phyloP scores from a whole-genome alignment of 2,329 filamentous ascomycete species.

The Pseudocercospora fuligena region DNA sequence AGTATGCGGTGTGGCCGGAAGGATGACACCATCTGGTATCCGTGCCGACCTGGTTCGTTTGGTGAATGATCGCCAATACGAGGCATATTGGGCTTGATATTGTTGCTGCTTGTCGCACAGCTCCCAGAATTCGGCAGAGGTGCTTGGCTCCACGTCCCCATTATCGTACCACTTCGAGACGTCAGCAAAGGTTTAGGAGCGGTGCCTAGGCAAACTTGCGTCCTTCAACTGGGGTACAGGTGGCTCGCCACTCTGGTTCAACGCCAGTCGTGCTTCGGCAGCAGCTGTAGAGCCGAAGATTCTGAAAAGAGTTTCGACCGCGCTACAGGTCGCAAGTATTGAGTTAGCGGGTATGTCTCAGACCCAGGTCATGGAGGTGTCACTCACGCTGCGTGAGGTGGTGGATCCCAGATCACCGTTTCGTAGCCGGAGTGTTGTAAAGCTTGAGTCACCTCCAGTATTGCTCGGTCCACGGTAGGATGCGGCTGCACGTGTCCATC shows the following conservation, averaged over 20 bases:
- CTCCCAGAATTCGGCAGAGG: conserved; percentile 30
- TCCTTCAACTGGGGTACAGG: conserved; percentile 21
- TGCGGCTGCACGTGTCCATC: conserved; percentile 25
- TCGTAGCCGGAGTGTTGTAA: conserved; percentile 24
- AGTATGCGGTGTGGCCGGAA: conserved; percentile 26
- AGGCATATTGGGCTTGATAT: conserved; percentile 25
- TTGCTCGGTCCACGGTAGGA: conserved; percentile 20
- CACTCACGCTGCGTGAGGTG: conserved; percentile 20
- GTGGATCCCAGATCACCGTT: conserved; percentile 29
- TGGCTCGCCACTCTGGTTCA: conserved; percentile 32
- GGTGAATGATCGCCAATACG: conserved; percentile 26
- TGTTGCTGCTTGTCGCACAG: conserved; percentile 23
- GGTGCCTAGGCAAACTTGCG: too few relatives aligned
- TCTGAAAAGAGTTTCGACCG: conserved; percentile 27
- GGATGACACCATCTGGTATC: conserved; percentile 29
- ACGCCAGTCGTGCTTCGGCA: conserved; percentile 20
- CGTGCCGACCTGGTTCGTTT: conserved; percentile 20
- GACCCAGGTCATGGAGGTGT: too few relatives aligned
- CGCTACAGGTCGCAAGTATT: background rate
- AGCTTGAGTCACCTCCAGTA: conserved; percentile 19
- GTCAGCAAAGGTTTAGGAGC: too few relatives aligned
- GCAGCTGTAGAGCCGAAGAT: conserved; percentile 30
- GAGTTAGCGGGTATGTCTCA: too few relatives aligned
- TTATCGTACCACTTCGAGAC: conserved; percentile 22
- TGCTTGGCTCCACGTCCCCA: conserved; percentile 2